phyloP scores from a whole-genome alignment of 768 basidiomycete species.

The Pleurotus giganteus region DNA sequence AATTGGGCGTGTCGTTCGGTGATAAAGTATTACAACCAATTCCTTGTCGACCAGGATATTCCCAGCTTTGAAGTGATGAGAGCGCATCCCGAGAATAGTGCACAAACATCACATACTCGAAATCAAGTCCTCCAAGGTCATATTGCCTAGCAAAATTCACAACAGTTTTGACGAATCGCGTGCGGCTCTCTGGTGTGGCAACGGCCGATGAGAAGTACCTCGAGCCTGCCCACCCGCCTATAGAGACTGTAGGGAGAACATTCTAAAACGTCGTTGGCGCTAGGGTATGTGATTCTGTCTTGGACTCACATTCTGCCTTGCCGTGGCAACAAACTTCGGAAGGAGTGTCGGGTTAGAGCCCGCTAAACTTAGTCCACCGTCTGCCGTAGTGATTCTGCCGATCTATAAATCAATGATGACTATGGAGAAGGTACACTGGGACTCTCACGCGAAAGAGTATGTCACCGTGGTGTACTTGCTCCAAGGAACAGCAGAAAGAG shows the following conservation, averaged over 20 bases:
- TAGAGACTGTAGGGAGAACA: slow-evolving; percentile 38
- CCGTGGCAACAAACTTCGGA: slow-evolving; percentile 52
- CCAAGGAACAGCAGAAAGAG: slow-evolving; percentile 60
- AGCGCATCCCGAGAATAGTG: no score
- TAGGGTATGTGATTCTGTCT: not conserved
- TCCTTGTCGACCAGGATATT: slow-evolving; percentile 71
- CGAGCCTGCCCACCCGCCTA: slow-evolving; percentile 55
- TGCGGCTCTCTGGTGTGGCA: slow-evolving; percentile 40
- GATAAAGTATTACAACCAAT: slow-evolving; percentile 68
- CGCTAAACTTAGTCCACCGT: slow-evolving; percentile 31
- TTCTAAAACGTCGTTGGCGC: slow-evolving; percentile 28
- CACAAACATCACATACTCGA: slow-evolving; percentile 13
- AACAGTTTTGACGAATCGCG: slow-evolving; percentile 43
- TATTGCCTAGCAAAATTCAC: slow-evolving; percentile 35
- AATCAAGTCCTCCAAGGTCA: slow-evolving; percentile 39
- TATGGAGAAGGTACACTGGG: slow-evolving; percentile 3
- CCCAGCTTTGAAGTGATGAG: slow-evolving; percentile 53
- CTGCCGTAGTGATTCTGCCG: slow-evolving; percentile 35
- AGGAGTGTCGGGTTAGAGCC: slow-evolving; percentile 45
- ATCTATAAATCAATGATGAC: slow-evolving; percentile 4
- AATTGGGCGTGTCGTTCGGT: slow-evolving; percentile 68
- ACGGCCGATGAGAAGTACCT: slow-evolving; percentile 47
- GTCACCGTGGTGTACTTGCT: slow-evolving; percentile 61
- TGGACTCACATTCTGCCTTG: slow-evolving; percentile 38
- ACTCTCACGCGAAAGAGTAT: slow-evolving; percentile 69